Percentiles rank a stretch among this genome's conserved stretches.
These are phyloP conservation scores for Saccharomyces mikatae DNA, from an alignment of 805 yeast genomes.

Conservation along the genomic window DNA sequence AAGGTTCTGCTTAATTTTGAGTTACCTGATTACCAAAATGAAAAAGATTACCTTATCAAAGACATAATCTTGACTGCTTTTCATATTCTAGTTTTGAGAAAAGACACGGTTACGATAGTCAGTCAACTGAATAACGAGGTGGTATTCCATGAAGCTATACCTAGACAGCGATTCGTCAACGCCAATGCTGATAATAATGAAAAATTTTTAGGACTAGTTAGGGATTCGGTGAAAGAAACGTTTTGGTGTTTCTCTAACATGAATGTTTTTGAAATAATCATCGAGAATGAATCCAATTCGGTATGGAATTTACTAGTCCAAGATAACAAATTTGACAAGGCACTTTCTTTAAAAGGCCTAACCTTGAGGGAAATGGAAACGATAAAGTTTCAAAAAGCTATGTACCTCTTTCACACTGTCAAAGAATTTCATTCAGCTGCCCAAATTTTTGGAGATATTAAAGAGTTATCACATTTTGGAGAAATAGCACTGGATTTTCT, in stretches of 20 bases:
- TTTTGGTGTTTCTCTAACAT: slow-evolving; percentile 66
- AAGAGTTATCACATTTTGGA: slow-evolving; percentile 32
- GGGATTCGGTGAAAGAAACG: slow-evolving; percentile 43
- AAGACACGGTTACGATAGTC: slow-evolving; percentile 35
- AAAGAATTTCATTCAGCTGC: slow-evolving; percentile 39
- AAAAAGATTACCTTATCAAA: slow-evolving; percentile 22
- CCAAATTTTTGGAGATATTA: slow-evolving; percentile 47
- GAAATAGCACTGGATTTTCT: slow-evolving; percentile 48
- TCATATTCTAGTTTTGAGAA: slow-evolving; percentile 44
- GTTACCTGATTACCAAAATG: slow-evolving; percentile 27
- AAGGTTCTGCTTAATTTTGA: slow-evolving; percentile 36
- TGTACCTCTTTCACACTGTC: slow-evolving; percentile 32
- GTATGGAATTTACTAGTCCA: slow-evolving; percentile 65
- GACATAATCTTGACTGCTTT: slow-evolving; percentile 44
- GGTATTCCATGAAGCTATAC: slow-evolving; percentile 36
- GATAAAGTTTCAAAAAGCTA: slow-evolving; percentile 49
- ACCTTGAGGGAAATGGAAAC: slow-evolving; percentile 37
- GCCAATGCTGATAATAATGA: slow-evolving; percentile 29
- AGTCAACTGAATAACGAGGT: slow-evolving; percentile 46
- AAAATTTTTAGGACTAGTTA: slow-evolving; percentile 38
- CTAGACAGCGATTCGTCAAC: not conserved
- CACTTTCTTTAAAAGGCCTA: slow-evolving; percentile 38
- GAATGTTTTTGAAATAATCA: slow-evolving; percentile 61
- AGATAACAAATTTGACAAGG: slow-evolving; percentile 52
- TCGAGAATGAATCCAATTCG: slow-evolving; percentile 60